These are phyloP conservation scores for Plasmodium billcollinsi DNA, from an alignment of 169 alveolate genomes.

Conservation along the genomic window DNA sequence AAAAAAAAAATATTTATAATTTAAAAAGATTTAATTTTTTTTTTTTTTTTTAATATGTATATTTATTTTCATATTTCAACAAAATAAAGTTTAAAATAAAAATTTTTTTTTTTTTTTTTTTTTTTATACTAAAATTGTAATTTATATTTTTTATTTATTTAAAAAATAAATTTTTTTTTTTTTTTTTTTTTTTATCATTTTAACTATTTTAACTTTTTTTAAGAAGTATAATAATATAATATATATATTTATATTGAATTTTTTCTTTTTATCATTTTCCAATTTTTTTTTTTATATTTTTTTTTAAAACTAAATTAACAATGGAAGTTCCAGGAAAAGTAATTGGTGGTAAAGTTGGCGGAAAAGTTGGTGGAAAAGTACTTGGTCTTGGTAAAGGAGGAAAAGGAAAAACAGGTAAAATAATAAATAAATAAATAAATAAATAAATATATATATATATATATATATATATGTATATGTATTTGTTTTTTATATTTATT, in stretches of 20 bases:
- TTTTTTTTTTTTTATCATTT: conserved; percentile 1
- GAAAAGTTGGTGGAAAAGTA: conserved; percentile 91
- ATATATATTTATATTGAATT: not conserved
- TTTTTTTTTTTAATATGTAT: no score
- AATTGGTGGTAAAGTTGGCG: conserved; percentile 92
- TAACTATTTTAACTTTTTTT: not conserved
- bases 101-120: no score
- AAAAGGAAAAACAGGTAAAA: conserved; percentile 87
- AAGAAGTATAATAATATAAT: not conserved
- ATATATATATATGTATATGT: not conserved
- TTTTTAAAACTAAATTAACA: conserved; percentile 9
- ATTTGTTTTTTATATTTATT: not conserved
- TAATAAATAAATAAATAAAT: conserved; percentile 3
- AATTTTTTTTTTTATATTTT: conserved; percentile 6
- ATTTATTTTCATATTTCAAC: no score
- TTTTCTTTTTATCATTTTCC: conserved; percentile 8
- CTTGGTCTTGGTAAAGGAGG: conserved; percentile 90
- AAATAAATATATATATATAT: conserved; percentile 3
- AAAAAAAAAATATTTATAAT: no score
- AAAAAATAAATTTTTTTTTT: not conserved
- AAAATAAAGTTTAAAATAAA: no score
- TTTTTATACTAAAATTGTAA: no score
- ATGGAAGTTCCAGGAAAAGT: conserved; percentile 80
- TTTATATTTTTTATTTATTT: no score
- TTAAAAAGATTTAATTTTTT: no score